phyloP scores from a whole-genome alignment of 768 basidiomycete genomes.

The Suillus placidus region DNA sequence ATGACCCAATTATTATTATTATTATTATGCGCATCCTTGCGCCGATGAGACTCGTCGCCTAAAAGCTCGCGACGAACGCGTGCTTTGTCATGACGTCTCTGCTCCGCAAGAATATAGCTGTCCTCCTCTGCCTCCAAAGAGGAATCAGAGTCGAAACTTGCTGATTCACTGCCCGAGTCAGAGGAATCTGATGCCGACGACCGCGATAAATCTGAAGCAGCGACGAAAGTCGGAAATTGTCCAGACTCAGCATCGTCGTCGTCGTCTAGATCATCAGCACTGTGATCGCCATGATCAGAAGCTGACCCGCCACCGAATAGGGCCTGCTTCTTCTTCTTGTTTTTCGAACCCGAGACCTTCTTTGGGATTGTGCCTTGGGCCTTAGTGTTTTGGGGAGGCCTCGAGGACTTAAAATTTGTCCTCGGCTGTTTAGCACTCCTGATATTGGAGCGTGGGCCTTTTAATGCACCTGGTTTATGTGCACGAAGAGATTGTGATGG shows the following conservation, averaged over 20 bases:
- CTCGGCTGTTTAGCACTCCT: slow-evolving; percentile 24
- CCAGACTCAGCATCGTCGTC: slow-evolving; percentile 38
- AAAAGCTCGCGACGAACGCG: slow-evolving; percentile 63
- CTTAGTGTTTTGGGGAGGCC: slow-evolving; percentile 40
- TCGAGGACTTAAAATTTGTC: slow-evolving; percentile 37
- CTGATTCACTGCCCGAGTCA: slow-evolving; percentile 36
- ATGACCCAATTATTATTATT: slow-evolving; percentile 65
- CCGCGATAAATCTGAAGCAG: slow-evolving; percentile 59
- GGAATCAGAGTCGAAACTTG: slow-evolving; percentile 54
- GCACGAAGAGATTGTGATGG: slow-evolving; percentile 24
- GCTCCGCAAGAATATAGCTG: slow-evolving; percentile 55
- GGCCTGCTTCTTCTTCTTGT: slow-evolving; percentile 18
- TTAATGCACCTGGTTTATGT: slow-evolving; percentile 27
- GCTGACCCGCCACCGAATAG: slow-evolving; percentile 22
- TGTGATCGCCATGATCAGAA: slow-evolving; percentile 37
- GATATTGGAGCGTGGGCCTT: slow-evolving; percentile 25
- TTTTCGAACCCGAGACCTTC: slow-evolving; percentile 22
- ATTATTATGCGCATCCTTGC: slow-evolving; percentile 41
- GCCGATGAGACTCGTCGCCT: slow-evolving; percentile 51
- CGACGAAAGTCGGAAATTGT: slow-evolving; percentile 68
- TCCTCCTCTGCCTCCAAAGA: slow-evolving; percentile 66
- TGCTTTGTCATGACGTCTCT: slow-evolving; percentile 48
- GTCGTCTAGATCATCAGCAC: slow-evolving; percentile 30
- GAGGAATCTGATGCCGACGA: slow-evolving; percentile 51
- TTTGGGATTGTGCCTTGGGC: slow-evolving; percentile 40